Base-by-base conservation (phyloP, 495 filamentous ascomycete genomes). In the Apodospora peruviana region DNA sequence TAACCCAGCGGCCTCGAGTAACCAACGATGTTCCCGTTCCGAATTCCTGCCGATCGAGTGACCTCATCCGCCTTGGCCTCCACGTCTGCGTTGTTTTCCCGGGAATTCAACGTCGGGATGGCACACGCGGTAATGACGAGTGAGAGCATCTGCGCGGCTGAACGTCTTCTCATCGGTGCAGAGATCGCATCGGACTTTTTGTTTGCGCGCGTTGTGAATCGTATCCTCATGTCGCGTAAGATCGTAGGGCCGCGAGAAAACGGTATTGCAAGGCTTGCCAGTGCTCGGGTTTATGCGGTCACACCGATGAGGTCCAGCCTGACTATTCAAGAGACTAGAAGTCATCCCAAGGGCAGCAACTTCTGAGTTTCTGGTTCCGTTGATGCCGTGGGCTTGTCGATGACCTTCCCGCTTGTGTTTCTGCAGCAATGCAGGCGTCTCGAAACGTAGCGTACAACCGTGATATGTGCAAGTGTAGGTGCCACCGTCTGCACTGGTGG, bases 201-300 rank as follows among this genome's bases (percentile, higher is more conserved):
- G 83, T 79, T 96, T 95, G 57, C 84, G 79, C 4, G 84, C 86
- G 56, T 95, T 96, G 75, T 98, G 93, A 56, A 97, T 96, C 10
- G 93, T 97, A 57, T 96, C 91, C 67, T 98, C 93, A 64, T 98
- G 93, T 9, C 93, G 79, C 9, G 93, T 98, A 25, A 98, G 79
- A 70, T 98, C 93, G 78, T 98, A 98, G 25, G 91, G 91, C n/a
- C 93, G 79, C 2, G 91, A 96, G 73, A 98, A 98, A 48, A 93
- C 75, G 7, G 88, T 91, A 65, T 93, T 95, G 80, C 93, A 98
- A 2, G 91, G 88, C 70, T 96, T 96, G 45, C 87, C 87, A 4
- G 93, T 98, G 53, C 88, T 90, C 1, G 94, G 93, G 69, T 98
- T 98, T 68, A 88, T 88, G 47, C 90, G 85, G 61, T 88, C 84